Percentiles rank a stretch among this genome's conserved stretches.
These are phyloP conservation scores for Typha latifolia DNA, from an alignment of 176 grass and related monocot genomes.

Conservation along the genomic window DNA sequence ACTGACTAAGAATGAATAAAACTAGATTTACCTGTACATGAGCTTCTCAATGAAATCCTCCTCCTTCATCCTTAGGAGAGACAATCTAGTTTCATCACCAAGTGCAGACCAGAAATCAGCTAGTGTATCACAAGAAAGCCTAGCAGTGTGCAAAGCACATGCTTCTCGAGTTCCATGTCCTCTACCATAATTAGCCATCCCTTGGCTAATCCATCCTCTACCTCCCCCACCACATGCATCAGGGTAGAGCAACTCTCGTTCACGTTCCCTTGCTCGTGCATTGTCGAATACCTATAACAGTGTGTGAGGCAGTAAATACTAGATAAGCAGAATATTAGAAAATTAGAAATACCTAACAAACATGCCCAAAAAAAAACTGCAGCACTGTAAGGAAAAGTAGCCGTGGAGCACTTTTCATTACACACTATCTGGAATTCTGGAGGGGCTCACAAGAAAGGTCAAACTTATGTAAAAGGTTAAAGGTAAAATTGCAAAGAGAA, in stretches of 20 bases:
- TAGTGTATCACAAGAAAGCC: conserved; percentile 80
- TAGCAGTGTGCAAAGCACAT: conserved; percentile 89
- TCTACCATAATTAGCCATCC: conserved; percentile 56
- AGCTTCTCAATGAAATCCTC: conserved; percentile 96
- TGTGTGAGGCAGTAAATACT: no score
- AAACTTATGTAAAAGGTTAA: background rate
- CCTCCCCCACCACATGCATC: conserved; percentile 91
- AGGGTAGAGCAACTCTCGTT: conserved; percentile 94
- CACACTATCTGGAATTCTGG: no score
- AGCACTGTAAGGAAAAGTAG: background rate
- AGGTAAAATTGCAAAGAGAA: no score
- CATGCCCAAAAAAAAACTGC: background rate
- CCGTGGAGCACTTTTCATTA: background rate
- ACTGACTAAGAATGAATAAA: background rate
- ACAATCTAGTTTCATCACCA: conserved; percentile 77
- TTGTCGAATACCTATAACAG: conserved; percentile 86
- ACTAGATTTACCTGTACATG: conserved; percentile 64
- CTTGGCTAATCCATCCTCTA: conserved; percentile 97
- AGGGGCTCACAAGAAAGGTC: background rate
- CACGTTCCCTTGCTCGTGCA: conserved; percentile 80
- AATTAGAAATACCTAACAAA: background rate
- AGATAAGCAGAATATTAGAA: no score
- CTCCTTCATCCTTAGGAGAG: conserved; percentile 89
- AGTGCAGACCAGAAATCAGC: conserved; percentile 95
- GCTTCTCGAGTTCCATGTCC: conserved; percentile 73